phyloP scores from a whole-genome alignment of 2,329 filamentous ascomycete genomes.

The Penicillium sp. region DNA sequence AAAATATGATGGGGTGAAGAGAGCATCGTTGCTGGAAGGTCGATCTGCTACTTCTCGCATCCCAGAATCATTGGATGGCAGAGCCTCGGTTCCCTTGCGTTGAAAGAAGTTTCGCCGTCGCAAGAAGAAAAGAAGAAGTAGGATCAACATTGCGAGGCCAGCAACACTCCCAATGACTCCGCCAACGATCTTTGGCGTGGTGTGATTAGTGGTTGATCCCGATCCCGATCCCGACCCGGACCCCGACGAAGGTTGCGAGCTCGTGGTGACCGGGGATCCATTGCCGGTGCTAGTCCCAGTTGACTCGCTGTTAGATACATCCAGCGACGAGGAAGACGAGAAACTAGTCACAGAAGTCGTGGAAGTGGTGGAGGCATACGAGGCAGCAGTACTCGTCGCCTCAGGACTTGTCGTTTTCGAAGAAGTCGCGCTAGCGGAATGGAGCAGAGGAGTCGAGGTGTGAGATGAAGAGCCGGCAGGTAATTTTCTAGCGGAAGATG shows the following conservation, averaged over 20 bases:
- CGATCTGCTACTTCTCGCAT: conserved; percentile 33
- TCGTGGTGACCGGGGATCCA: conserved; percentile 10
- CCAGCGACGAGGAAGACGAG: conserved; percentile 1
- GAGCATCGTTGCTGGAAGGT: conserved; percentile 35
- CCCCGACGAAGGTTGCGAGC: conserved; percentile 9
- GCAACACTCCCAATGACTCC: conserved; percentile 59
- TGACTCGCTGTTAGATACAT: background rate
- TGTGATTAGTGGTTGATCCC: conserved; percentile 17
- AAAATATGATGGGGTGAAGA: conserved; percentile 37
- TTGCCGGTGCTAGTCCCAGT: conserved; percentile 7
- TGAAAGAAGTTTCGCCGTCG: conserved; percentile 46
- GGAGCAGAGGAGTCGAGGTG: conserved; percentile 13
- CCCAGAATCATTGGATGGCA: conserved; percentile 25
- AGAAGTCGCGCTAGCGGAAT: background rate
- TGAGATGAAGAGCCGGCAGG: conserved; percentile 7
- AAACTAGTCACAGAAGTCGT: background rate
- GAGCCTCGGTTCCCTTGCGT: conserved; percentile 15
- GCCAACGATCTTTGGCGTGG: conserved; percentile 53
- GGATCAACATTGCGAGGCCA: conserved; percentile 50
- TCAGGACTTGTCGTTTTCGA: background rate
- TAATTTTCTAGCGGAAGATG: conserved; percentile 8
- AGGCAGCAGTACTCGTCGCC: conserved; percentile 1
- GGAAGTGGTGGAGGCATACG: conserved; percentile 3
- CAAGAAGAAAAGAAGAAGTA: conserved; percentile 33
- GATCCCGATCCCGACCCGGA: too few species aligned